Conservation (phyloP, 768 basidiomycete species). For the Epithele typhae region DNA sequence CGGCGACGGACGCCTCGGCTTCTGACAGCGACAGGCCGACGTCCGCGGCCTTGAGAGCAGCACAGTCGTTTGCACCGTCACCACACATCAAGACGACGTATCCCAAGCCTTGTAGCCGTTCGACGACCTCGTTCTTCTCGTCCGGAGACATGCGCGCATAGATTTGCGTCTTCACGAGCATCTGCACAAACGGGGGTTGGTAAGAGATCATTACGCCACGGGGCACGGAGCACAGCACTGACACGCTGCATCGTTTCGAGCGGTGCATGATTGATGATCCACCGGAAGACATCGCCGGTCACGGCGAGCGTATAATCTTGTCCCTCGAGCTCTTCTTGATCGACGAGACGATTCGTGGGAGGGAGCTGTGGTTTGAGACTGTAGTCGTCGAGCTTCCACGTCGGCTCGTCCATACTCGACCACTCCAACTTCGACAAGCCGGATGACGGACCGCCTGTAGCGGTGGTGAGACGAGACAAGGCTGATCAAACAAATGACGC, state of each 20-base stretch:
- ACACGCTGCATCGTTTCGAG: slow-evolving; percentile 93
- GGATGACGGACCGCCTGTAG: slow-evolving; percentile 47
- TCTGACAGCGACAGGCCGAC: slow-evolving; percentile 96
- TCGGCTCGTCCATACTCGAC: slow-evolving; percentile 86
- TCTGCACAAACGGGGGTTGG: slow-evolving; percentile 43
- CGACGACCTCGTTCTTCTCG: slow-evolving; percentile 98
- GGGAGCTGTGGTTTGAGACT: slow-evolving; percentile 77
- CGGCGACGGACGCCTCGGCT: slow-evolving; percentile 97
- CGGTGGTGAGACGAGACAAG: background rate
- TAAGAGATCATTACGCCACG: background rate
- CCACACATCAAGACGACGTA: slow-evolving; percentile 99
- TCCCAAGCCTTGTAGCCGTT: slow-evolving; percentile 86
- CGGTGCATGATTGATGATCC: slow-evolving; percentile 96
- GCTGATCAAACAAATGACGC: slow-evolving; percentile 1
- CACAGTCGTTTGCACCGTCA: slow-evolving; percentile 98
- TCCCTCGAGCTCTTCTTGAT: slow-evolving; percentile 66
- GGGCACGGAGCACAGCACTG: slow-evolving; percentile 23
- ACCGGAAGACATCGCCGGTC: slow-evolving; percentile 94
- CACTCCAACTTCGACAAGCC: slow-evolving; percentile 72
- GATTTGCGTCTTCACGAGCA: slow-evolving; percentile 95
- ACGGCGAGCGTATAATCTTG: slow-evolving; percentile 90
- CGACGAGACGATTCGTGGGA: slow-evolving; percentile 65
- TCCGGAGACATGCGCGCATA: slow-evolving; percentile 99
- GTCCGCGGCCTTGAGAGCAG: slow-evolving; percentile 96
- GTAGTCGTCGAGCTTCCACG: slow-evolving; percentile 84